Evolutionary conservation across 2,329 filamentous ascomycete species (phyloP).

Genomic region (Metarhizium brunneum): DNA sequence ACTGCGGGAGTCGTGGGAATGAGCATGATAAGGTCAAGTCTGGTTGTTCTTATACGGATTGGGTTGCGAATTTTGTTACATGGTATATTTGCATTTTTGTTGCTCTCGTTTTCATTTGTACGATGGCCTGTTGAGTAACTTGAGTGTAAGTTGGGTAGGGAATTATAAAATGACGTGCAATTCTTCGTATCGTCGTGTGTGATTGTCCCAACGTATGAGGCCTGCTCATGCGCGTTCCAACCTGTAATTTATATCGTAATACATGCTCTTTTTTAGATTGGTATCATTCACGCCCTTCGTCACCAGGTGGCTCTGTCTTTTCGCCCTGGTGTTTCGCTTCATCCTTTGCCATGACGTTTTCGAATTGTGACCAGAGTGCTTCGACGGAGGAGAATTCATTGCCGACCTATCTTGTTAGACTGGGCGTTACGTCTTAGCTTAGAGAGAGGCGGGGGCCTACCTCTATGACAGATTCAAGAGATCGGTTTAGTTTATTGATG

Average conservation of each 20-base stretch:
- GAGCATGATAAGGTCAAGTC: background rate
- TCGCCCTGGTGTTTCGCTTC: conserved; percentile 14
- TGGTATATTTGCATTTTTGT: background rate
- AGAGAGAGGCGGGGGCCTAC: conserved; percentile 40
- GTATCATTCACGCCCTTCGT: conserved; percentile 9
- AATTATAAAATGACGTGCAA: conserved; percentile 12
- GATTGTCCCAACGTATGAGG: background rate
- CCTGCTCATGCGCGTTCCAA: background rate
- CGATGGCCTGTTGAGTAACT: conserved; percentile 3
- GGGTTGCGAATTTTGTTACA: conserved; percentile 4
- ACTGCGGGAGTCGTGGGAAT: conserved; percentile 5
- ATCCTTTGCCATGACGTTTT: conserved; percentile 84
- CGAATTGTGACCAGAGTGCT: conserved; percentile 93
- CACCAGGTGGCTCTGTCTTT: conserved; percentile 16
- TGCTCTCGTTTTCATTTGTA: background rate
- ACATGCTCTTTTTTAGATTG: background rate
- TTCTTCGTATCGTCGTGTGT: background rate
- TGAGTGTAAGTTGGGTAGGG: conserved; percentile 13
- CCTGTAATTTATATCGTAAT: background rate
- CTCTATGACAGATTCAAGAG: conserved; percentile 80
- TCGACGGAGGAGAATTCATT: conserved; percentile 98
- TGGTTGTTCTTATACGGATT: background rate
- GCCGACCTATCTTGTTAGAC: conserved; percentile 51
- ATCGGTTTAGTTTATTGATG: conserved; percentile 90
- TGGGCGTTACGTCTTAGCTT: background rate